A percentile compares a stretch with the other conserved stretches of the same genome.
Conservation (phyloP, 2,329 filamentous ascomycete species). For the Ophiostoma sp. region DNA sequence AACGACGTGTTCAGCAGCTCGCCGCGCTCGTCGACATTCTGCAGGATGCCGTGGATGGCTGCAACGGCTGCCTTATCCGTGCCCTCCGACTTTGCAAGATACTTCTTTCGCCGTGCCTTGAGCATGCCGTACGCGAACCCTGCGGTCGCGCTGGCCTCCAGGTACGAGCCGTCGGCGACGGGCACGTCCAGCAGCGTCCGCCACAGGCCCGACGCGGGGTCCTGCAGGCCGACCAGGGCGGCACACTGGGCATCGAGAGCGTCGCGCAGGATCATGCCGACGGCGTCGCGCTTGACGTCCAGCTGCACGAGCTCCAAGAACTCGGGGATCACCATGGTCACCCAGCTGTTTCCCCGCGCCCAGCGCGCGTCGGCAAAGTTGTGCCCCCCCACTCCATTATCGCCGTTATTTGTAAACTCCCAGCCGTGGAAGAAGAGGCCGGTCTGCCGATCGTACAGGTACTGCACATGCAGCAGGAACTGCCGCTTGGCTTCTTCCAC, state of each 20-base stretch:
- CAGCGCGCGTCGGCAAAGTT: constrained; percentile 56
- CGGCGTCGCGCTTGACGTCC: constrained; percentile 28
- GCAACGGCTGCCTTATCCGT: constrained; percentile 53
- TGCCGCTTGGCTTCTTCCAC: constrained; percentile 72
- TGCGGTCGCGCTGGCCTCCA: constrained; percentile 71
- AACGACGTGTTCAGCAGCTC: constrained; percentile 72
- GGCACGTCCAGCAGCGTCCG: constrained; percentile 66
- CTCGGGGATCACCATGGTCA: constrained; percentile 79
- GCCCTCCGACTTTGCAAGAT: constrained; percentile 54
- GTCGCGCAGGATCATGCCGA: constrained; percentile 47
- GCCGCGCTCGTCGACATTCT: constrained; percentile 59
- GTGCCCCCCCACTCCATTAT: constrained; percentile 40
- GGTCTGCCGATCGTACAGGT: constrained; percentile 65
- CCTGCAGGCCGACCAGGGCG: constrained; percentile 58
- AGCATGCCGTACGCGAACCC: constrained; percentile 77
- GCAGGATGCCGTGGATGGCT: constrained; percentile 62
- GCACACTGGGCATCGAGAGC: constrained; percentile 65
- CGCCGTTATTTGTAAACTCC: constrained; percentile 50
- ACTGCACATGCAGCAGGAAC: constrained; percentile 72
- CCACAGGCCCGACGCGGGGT: constrained; percentile 58
- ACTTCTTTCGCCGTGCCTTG: constrained; percentile 65
- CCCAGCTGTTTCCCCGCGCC: constrained; percentile 63
- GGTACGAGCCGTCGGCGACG: constrained; percentile 62
- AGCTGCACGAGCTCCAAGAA: constrained; percentile 69
- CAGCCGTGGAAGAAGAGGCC: constrained; percentile 79